Conservation (phyloP, 2,329 filamentous ascomycete species). For the Botrytis sinoallii region DNA sequence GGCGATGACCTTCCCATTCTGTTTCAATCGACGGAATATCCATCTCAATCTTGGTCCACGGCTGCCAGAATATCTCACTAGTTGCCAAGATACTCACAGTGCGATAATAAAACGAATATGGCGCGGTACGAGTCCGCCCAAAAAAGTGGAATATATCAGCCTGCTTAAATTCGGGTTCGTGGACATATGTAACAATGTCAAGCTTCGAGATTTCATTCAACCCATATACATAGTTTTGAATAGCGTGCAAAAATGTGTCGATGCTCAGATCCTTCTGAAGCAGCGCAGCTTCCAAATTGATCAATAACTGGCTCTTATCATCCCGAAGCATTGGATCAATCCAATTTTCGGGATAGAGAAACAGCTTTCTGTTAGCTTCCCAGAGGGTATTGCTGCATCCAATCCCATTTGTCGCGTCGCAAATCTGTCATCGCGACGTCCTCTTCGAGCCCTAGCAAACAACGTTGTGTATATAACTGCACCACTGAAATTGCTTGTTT, state of each 20-base stretch:
- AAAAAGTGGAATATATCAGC: background rate
- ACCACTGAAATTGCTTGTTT: conserved; percentile 38
- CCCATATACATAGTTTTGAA: background rate
- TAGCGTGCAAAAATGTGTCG: background rate
- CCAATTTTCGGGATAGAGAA: conserved; percentile 40
- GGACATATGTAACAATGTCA: background rate
- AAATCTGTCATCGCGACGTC: background rate
- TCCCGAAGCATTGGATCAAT: conserved; percentile 37
- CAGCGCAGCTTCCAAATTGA: conserved; percentile 29
- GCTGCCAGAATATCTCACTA: background rate
- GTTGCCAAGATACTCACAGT: background rate
- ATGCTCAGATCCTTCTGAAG: background rate
- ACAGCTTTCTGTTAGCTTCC: conserved; percentile 38
- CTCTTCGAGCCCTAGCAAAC: conserved; percentile 36
- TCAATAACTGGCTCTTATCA: conserved; percentile 35
- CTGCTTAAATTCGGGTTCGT: background rate
- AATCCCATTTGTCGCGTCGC: conserved; percentile 29
- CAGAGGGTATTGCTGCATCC: conserved; percentile 33
- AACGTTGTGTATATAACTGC: conserved; percentile 38
- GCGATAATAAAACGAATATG: background rate
- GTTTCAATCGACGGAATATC: background rate
- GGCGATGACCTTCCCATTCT: background rate
- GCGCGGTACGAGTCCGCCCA: background rate
- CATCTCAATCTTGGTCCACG: background rate
- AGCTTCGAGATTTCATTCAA: background rate